A percentile compares a stretch with the other conserved stretches of the same genome.
phyloP scores from a whole-genome alignment of 2,329 filamentous ascomycete species.

The Westerdykella sp. region DNA sequence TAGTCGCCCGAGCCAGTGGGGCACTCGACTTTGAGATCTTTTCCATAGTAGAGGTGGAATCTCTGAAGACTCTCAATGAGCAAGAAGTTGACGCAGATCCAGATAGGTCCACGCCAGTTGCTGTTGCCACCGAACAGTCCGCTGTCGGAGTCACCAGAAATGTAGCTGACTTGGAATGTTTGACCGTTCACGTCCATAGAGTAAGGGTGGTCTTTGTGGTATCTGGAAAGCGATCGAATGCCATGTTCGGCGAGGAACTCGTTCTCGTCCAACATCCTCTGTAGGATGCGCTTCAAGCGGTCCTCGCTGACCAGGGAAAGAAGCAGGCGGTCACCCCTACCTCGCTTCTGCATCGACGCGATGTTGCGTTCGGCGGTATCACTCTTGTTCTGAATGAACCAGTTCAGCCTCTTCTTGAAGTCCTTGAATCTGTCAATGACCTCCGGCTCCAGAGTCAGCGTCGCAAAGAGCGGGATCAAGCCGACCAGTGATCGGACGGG shows the following conservation, averaged over 20 bases:
- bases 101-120: constrained; percentile 93
- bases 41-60: constrained; percentile 95
- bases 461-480: constrained; percentile 87
- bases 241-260: constrained; percentile 90
- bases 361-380: constrained; percentile 91
- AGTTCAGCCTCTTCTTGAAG: constrained; percentile 88
- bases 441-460: constrained; percentile 86
- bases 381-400: constrained; percentile 84
- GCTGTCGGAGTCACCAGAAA: constrained; percentile 93
- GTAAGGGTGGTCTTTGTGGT: constrained; percentile 82
- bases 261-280: constrained; percentile 86
- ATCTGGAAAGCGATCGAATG: constrained; percentile 86
- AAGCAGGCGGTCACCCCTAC: constrained; percentile 81
- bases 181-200: constrained; percentile 96
- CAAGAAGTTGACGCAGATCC: constrained; percentile 93
- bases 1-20: constrained; percentile 87
- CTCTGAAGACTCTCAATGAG: constrained; percentile 90
- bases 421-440: constrained; percentile 84
- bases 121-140: constrained; percentile 94
- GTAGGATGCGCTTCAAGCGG: constrained; percentile 79
- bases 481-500: constrained; percentile 89
- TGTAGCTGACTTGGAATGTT: constrained; percentile 78
- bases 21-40: constrained; percentile 82
- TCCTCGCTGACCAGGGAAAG: constrained; percentile 90
- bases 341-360: constrained; percentile 82